A percentile compares a stretch with the other conserved stretches of the same genome.
Evolutionary conservation across 2,329 filamentous ascomycete genomes (phyloP).

Genomic region (Fusarium sp.): DNA sequence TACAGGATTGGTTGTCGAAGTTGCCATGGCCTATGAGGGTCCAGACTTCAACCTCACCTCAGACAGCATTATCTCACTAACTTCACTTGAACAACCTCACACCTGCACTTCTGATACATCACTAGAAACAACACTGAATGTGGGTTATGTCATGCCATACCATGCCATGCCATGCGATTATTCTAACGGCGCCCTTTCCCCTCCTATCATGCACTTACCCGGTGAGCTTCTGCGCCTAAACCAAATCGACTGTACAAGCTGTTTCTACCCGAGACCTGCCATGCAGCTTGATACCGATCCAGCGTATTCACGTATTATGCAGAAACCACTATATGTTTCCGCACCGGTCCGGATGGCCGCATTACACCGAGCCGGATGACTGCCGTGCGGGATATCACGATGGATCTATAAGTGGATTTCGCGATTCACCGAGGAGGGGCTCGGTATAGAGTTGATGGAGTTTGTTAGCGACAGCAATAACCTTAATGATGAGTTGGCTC

Average conservation of each 20-base stretch:
- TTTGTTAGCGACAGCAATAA: neutral
- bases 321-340: neutral
- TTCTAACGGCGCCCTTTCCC: constrained; percentile 3
- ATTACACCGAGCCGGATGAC: constrained; percentile 21
- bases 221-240: constrained; percentile 7
- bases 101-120: constrained; percentile 19
- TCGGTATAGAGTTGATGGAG: neutral
- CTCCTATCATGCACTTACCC: constrained; percentile 24
- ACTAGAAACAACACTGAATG: constrained; percentile 3
- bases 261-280: constrained; percentile 30
- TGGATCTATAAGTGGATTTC: constrained; percentile 14
- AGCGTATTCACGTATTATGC: constrained; percentile 8
- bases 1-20: neutral
- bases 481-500: neutral
- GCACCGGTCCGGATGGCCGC: constrained; percentile 6
- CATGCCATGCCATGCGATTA: neutral
- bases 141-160: neutral
- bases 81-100: constrained; percentile 13
- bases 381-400: constrained; percentile 10
- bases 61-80: neutral
- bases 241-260: constrained; percentile 1
- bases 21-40: neutral
- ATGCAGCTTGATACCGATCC: constrained; percentile 30
- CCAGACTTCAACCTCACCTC: constrained; percentile 11
- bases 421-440: neutral